Conservation (phyloP, 129 eudicot species). For the Apium graveolens region DNA sequence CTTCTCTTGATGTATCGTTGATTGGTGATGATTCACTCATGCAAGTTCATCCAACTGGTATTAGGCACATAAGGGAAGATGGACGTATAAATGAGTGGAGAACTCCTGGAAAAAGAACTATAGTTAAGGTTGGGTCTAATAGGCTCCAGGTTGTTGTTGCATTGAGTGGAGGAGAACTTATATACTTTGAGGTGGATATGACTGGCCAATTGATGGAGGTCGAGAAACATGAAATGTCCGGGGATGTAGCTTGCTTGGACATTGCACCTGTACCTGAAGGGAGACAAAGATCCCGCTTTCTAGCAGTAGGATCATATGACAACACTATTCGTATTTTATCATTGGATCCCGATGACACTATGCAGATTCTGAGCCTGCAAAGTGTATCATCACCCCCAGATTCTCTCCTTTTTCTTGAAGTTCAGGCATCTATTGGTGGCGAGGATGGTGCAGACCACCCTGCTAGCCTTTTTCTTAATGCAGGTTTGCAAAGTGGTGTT, state of each 20-base stretch:
- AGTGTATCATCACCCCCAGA: constrained; percentile 96
- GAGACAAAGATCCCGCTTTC: constrained; percentile 88
- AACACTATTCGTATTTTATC: constrained; percentile 84
- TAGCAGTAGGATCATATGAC: constrained; percentile 97
- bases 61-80: constrained; percentile 91
- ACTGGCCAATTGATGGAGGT: constrained; percentile 94
- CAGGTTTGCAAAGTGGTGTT: constrained; percentile 94
- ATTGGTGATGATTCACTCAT: constrained; percentile 96
- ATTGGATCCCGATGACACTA: constrained; percentile 93
- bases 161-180: constrained; percentile 91
- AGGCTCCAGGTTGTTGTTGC: constrained; percentile 97
- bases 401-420: constrained; percentile 93
- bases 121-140: constrained; percentile 96
- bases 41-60: constrained; percentile 99
- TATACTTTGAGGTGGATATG: constrained; percentile 94
- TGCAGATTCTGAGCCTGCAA: constrained; percentile 85
- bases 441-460: constrained; percentile 99
- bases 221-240: constrained; percentile 95
- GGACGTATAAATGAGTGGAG: constrained; percentile 99
- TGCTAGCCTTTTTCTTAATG: constrained; percentile 83
- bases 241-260: constrained; percentile 97
- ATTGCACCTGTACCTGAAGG: constrained; percentile 99
- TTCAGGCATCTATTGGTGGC: constrained; percentile 94
- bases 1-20: constrained; percentile 96
- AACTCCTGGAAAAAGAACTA: constrained; percentile 96